Conservation (phyloP, 352 stramenopile species). For the Phytophthora macrochlamydospora region DNA sequence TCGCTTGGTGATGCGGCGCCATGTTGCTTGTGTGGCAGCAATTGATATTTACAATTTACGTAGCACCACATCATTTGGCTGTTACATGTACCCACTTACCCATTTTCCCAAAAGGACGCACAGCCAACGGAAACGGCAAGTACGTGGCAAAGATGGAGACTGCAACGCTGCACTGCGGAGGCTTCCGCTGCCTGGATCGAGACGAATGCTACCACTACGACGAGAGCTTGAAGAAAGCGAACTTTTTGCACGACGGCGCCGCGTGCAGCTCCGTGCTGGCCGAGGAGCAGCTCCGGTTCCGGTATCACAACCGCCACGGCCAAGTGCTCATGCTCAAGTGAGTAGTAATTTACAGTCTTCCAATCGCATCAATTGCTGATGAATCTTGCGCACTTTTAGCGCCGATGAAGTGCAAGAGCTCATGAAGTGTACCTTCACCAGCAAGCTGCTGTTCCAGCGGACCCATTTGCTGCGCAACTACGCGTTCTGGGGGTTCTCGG, state of each 20-base stretch:
- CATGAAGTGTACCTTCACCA: conserved; percentile 78
- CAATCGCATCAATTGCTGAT: too few species aligned
- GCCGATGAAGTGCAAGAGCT: conserved; percentile 56
- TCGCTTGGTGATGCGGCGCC: conserved; percentile 32
- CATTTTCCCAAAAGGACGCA: conserved; percentile 15
- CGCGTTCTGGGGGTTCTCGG: conserved; percentile 76
- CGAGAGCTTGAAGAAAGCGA: conserved; percentile 38
- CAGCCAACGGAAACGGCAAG: conserved; percentile 6
- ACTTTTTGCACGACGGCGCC: conserved; percentile 42
- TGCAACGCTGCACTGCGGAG: conserved; percentile 30
- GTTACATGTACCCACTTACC: neutral
- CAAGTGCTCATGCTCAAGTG: conserved; percentile 46
- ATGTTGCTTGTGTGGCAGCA: conserved; percentile 1
- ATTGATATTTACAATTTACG: too few species aligned
- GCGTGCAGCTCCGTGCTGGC: conserved; percentile 36
- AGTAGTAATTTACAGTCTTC: neutral
- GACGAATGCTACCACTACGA: conserved; percentile 69
- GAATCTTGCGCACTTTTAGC: neutral
- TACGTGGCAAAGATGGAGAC: conserved; percentile 18
- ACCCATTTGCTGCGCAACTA: conserved; percentile 77
- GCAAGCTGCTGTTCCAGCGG: conserved; percentile 73
- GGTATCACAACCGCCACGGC: conserved; percentile 41
- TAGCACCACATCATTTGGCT: neutral
- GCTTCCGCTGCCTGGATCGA: conserved; percentile 65
- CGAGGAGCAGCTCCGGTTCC: conserved; percentile 42